Evolutionary conservation across 2,329 filamentous ascomycete species (phyloP), one percentile per base, ranked within the genome.

Genomic region (Neospermospora avenae): DNA sequence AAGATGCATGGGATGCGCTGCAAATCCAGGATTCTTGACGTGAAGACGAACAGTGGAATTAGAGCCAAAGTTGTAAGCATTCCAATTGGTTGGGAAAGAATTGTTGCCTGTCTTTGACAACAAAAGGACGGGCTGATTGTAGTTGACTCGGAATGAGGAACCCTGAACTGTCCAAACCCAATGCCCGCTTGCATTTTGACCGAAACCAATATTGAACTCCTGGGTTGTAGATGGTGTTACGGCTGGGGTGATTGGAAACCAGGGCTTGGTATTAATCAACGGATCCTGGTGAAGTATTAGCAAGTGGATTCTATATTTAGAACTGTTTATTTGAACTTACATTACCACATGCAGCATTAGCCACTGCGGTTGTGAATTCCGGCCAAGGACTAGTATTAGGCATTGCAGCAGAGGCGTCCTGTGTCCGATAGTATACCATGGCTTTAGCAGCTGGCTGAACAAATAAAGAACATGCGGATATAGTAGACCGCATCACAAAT

Each of bases 1-100:
- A 1, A 89, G 71, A 72, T 90, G 87, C 73, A 90, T 86, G 0
- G 87, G 85, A 65, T 90, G 82, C 1, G 80, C 80, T 34, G 41
- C 61, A 11, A 73, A 71, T 0, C 75, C 74, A 0, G 76, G 74
- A 48, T 81, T 80, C 67, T 85, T 78, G 2, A 89, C 69, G 16
- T 85, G 75, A 24, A 89, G 74, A 3, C 84, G 77, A 16, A 89
- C 76, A 3, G 80, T 82, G 44, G 75, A 75, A 65, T 85, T 84
- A 34, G 69, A 73, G 34, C 77, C 77, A 34, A 80, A 79, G 67
- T 85, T 80, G 46, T 77, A 72, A 16, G 85, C 77, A 64, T 86
- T 86, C 77, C 78, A 82, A 55, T 82, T 77, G 1, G 76, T 68
- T 2, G 79, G 76, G 67, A 82, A 86, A 4, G 78, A 76, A 31